phyloP scores from a whole-genome alignment of 2,329 filamentous ascomycete genomes.

The Talaromyces albobiverticillius region DNA sequence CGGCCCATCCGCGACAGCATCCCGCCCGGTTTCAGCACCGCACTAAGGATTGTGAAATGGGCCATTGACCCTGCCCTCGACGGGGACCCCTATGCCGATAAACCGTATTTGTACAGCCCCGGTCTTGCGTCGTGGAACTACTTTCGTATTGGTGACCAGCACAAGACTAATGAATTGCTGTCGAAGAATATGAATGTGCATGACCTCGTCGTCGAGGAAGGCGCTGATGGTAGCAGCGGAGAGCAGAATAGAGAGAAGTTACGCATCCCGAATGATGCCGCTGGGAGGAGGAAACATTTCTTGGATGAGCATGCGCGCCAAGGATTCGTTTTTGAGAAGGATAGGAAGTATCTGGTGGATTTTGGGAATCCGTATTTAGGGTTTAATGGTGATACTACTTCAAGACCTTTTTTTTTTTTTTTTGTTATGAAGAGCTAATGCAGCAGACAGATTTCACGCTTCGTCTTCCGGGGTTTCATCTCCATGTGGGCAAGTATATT shows the following conservation, averaged over 20 bases:
- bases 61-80: constrained; percentile 88
- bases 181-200: background rate
- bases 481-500: constrained; percentile 39
- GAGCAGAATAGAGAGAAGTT: constrained; percentile 44
- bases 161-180: constrained; percentile 27
- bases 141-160: constrained; percentile 59
- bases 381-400: constrained; percentile 64
- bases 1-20: constrained; percentile 81
- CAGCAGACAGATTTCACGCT: constrained; percentile 34
- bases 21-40: constrained; percentile 80
- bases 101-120: constrained; percentile 81
- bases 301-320: constrained; percentile 55
- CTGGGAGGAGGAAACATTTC: constrained; percentile 60
- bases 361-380: constrained; percentile 94
- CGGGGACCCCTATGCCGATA: constrained; percentile 83
- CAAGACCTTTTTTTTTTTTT: background rate
- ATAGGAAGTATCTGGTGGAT: constrained; percentile 61
- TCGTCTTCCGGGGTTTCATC: constrained; percentile 34
- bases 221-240: constrained; percentile 59
- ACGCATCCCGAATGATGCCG: constrained; percentile 53
- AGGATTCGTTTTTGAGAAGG: constrained; percentile 60
- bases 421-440: background rate
- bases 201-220: constrained; percentile 59
- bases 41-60: constrained; percentile 82
- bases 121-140: constrained; percentile 77